Base-by-base conservation (phyloP, 139 green algal genomes). In the Coccomyxa sp. region DNA sequence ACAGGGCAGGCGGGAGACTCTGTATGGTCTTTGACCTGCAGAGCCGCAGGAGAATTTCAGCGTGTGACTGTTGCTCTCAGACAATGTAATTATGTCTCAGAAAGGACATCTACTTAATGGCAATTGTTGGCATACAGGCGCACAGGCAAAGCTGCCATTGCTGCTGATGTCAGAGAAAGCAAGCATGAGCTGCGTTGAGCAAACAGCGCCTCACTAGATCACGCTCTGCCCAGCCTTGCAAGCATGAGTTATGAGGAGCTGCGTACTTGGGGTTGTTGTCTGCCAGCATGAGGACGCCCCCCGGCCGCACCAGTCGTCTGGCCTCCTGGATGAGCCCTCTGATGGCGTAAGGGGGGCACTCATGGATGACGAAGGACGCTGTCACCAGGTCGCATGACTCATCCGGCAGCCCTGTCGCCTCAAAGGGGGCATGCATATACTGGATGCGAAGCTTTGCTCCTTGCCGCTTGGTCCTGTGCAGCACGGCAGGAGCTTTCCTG, bases 331-430 rank as follows among this genome's bases (percentile, higher is more conserved):
- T 71, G 64, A 89, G 41, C 34, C 2, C 72, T 0, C 70, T 33
- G 18, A 86, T 83, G 33, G 73, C 77, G 37, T 44, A 73, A 40
- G 83, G 29, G 16, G 93, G 94, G 78, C 89, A 94, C 89, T 98
- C 94, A 81, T 98, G 94, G 2, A 90, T 85, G 29, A 97, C 86
- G 80, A 95, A 98, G 54, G 89, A 84, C 54, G 93, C 88, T 0
- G 82, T 81, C 2, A 97, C 81, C 68, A 96, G 37, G 81, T 98
- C 94, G 18, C 91, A 89, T 18, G 82, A 93, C n/a, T n/a, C 79
- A 24, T 86, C 77, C 3, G 84, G 58, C 41, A 95, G 83, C 37
- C 78, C 77, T 0, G 84, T 91, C 10, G 64, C 35, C 82, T 97
- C 93, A 14, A 83, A 88, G 44, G 91, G 73, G 12, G 79, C 88